Evolutionary conservation across 2,329 filamentous ascomycete species (phyloP), one percentile per base, ranked within the genome.

Genomic region (Botrytis cinerea): DNA sequence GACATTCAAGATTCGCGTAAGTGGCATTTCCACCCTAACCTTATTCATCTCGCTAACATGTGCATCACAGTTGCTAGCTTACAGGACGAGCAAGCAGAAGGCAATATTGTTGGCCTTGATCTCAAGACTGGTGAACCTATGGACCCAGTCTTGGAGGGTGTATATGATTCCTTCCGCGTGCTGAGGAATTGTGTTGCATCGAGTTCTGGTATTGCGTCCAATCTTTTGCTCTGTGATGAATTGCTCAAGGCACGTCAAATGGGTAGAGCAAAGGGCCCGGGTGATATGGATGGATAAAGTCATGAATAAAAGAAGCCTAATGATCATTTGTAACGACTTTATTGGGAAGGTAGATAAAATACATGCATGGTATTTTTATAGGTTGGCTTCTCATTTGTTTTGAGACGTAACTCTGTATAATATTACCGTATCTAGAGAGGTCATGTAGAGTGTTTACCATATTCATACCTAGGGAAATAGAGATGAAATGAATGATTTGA

Each of bases 231-330:
- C 68, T 99, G 96, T 81, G 96, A 99, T 81, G 96, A 99, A 87
- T 88, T 99, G 86, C 87, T 99, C 80, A 99, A 99, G 88, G 96
- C 96, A 75, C 89, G 96, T 82, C 95, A 99, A 86, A 99, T 99
- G 96, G 92, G 88, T 67, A 86, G 89, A 80, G 84, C 86, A 83
- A 87, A 84, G 57, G 88, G 88, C 35, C 89, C 89, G 3, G 89
- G 89, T 6, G 89, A 88, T 74, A 90, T 90, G 87, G 89, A 91
- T 77, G 89, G 81, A 66, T 81, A 82, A 74, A 77, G 38, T 45
- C 59, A 57, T 70, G 59, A 70, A 46, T 59, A 70, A 69, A 32
- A 70, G 66, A 69, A 69, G 35, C 35, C 40, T 69, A 57, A 69
- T 69, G 66, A 69, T 69, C 38, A 69, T 45, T 57, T 51, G 66